Evolutionary conservation across 129 eudicot genomes (phyloP).

Genomic region (Chrysanthemum lavandulifolium): DNA sequence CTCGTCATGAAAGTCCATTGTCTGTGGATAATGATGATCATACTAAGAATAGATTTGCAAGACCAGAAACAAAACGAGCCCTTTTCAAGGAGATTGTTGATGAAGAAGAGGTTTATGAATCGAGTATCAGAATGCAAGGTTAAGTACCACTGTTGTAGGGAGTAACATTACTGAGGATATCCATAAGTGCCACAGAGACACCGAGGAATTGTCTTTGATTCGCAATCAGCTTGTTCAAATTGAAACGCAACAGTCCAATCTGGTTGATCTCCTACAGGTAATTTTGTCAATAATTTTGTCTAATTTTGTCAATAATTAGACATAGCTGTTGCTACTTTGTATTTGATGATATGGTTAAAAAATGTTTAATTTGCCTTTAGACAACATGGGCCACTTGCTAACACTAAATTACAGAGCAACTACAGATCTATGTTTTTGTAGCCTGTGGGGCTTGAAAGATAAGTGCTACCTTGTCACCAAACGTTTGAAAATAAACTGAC

Average conservation of each 20-base stretch:
- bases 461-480: slow-evolving; percentile 41
- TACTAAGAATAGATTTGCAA: slow-evolving; percentile 21
- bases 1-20: slow-evolving; percentile 29
- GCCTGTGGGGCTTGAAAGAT: slow-evolving; percentile 33
- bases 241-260: slow-evolving; percentile 79
- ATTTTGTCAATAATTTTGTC: too few relatives aligned
- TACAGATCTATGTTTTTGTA: slow-evolving; percentile 9
- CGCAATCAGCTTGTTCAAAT: slow-evolving; percentile 90
- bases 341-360: slow-evolving; percentile 5
- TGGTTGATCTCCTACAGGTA: slow-evolving; percentile 88
- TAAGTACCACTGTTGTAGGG: slow-evolving; percentile 47
- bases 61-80: slow-evolving; percentile 47
- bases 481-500: slow-evolving; percentile 15
- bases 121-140: slow-evolving; percentile 42
- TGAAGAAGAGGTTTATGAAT: slow-evolving; percentile 33
- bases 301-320: slow-evolving; percentile 28
- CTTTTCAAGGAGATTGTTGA: slow-evolving; percentile 47
- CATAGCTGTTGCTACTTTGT: neutral
- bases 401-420: slow-evolving; percentile 12
- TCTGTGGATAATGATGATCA: slow-evolving; percentile 34
- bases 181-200: slow-evolving; percentile 46
- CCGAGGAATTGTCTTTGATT: slow-evolving; percentile 65
- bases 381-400: slow-evolving; percentile 26
- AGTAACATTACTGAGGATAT: slow-evolving; percentile 45
- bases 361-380: slow-evolving; percentile 16